A percentile compares a stretch with the other conserved stretches of the same genome.
Conservation (phyloP, 305 asterid genomes). For the Fraxinus sp. region DNA sequence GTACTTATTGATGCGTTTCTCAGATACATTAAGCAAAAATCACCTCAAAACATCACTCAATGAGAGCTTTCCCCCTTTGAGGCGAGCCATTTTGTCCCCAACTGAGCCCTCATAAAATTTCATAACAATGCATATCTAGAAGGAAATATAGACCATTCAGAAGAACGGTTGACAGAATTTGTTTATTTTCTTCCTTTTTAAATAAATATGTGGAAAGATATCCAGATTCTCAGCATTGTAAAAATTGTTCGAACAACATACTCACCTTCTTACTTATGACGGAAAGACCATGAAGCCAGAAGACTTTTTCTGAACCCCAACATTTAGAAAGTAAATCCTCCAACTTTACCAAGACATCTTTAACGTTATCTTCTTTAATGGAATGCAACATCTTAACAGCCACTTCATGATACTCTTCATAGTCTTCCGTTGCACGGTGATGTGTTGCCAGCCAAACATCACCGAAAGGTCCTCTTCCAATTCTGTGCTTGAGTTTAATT, state of each 20-base stretch:
- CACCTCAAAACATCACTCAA: constrained; percentile 79
- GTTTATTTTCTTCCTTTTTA: not conserved
- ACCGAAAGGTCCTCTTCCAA: constrained; percentile 86
- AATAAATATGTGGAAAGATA: not conserved
- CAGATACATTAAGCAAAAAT: constrained; percentile 21
- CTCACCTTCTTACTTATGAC: constrained; percentile 69
- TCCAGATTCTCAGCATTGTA: not conserved
- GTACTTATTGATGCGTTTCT: not conserved
- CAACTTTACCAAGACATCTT: constrained; percentile 56
- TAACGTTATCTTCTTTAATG: constrained; percentile 52
- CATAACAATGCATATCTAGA: constrained; percentile 87
- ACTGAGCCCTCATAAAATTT: constrained; percentile 80
- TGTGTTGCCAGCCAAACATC: constrained; percentile 89
- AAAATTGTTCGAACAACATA: constrained; percentile 16
- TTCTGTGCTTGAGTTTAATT: constrained; percentile 73
- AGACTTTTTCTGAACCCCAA: constrained; percentile 57
- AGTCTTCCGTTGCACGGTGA: constrained; percentile 55
- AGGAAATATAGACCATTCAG: constrained; percentile 25
- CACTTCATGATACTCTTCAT: constrained; percentile 74
- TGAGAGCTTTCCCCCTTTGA: constrained; percentile 66
- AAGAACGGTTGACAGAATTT: constrained; percentile 6
- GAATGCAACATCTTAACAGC: constrained; percentile 81
- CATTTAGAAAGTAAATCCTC: constrained; percentile 53
- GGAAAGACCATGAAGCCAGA: constrained; percentile 66
- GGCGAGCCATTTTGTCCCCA: constrained; percentile 76